These are phyloP conservation scores for Prunus fruticosa DNA, from an alignment of 306 rosid genomes.

Conservation along the genomic window DNA sequence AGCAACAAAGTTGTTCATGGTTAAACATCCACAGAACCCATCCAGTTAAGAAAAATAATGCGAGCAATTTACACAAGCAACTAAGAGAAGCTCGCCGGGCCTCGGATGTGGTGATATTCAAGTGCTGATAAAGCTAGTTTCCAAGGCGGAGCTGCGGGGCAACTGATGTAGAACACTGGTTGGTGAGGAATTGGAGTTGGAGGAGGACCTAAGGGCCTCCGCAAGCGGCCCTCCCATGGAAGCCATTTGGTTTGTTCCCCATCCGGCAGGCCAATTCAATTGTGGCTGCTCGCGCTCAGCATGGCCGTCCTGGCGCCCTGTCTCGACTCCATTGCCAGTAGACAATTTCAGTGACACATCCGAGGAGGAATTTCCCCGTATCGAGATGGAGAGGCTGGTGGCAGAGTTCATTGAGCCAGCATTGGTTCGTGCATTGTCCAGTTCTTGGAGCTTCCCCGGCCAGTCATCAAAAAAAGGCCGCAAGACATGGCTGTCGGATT, in stretches of 20 bases:
- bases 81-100: background rate
- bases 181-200: slow-evolving; percentile 70
- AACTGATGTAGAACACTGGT: slow-evolving; percentile 81
- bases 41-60: background rate
- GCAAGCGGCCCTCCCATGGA: slow-evolving; percentile 99
- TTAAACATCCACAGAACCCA: background rate
- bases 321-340: slow-evolving; percentile 53
- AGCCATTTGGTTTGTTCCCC: slow-evolving; percentile 68
- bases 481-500: slow-evolving; percentile 65
- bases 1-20: background rate
- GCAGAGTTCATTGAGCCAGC: slow-evolving; percentile 37
- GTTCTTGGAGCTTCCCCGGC: slow-evolving; percentile 68
- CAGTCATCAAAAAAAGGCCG: slow-evolving; percentile 94
- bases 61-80: slow-evolving; percentile 11
- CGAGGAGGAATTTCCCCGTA: slow-evolving; percentile 54
- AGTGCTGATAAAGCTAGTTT: slow-evolving; percentile 56
- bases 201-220: slow-evolving; percentile 80
- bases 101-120: slow-evolving; percentile 14
- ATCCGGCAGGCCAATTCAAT: slow-evolving; percentile 65
- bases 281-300: slow-evolving; percentile 45
- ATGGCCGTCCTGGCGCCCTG: slow-evolving; percentile 33
- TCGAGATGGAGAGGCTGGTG: slow-evolving; percentile 71
- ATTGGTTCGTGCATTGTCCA: slow-evolving; percentile 42
- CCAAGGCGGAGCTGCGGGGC: slow-evolving; percentile 51
- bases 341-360: slow-evolving; percentile 85